Percentiles rank a stretch among this genome's conserved stretches.
phyloP scores from a whole-genome alignment of 139 green algal genomes.

The Medakamo hakoo region DNA sequence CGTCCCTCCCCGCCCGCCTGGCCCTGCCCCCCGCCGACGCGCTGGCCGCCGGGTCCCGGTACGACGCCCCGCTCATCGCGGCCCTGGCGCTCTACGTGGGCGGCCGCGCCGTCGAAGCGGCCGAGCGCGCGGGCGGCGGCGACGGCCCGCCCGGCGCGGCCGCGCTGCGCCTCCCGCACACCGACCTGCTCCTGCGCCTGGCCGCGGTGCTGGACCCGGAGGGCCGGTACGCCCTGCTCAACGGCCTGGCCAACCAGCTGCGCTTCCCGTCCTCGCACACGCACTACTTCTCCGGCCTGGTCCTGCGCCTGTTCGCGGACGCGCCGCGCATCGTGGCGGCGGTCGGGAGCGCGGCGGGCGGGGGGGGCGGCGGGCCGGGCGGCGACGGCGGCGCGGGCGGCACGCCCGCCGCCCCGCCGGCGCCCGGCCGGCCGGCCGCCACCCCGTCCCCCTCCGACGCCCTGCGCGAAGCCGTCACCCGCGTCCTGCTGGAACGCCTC shows the following conservation, averaged over 20 bases:
- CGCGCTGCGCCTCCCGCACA: conserved; percentile 27
- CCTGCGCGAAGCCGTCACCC: conserved; percentile 91
- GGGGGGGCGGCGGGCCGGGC: too few relatives aligned
- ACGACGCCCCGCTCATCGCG: conserved; percentile 77
- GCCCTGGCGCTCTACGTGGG: conserved; percentile 86
- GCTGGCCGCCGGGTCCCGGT: conserved; percentile 24
- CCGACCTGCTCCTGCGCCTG: conserved; percentile 66
- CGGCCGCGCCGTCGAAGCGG: conserved; percentile 21
- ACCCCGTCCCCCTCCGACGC: too few relatives aligned
- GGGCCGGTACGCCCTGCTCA: conserved; percentile 89
- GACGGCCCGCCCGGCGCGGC: conserved; percentile 6
- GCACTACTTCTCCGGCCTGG: conserved; percentile 93
- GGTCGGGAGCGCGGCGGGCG: too few relatives aligned
- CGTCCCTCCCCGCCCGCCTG: conserved; percentile 39
- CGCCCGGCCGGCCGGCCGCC: too few relatives aligned
- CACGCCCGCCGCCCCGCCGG: conserved; percentile 23
- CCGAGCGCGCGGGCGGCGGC: background rate
- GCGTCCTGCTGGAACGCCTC: conserved; percentile 91
- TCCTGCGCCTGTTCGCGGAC: conserved; percentile 86
- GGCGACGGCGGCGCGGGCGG: conserved; percentile 9
- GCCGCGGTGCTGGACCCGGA: conserved; percentile 70
- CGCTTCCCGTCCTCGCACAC: conserved; percentile 97
- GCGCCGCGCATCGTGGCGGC: conserved; percentile 10
- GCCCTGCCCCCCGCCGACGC: conserved; percentile 15
- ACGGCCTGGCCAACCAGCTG: conserved; percentile 96